A percentile compares a stretch with the other conserved stretches of the same genome.
These are phyloP conservation scores for Coccinonectria pachysandricola DNA, from an alignment of 2,329 filamentous ascomycete genomes.

Conservation along the genomic window DNA sequence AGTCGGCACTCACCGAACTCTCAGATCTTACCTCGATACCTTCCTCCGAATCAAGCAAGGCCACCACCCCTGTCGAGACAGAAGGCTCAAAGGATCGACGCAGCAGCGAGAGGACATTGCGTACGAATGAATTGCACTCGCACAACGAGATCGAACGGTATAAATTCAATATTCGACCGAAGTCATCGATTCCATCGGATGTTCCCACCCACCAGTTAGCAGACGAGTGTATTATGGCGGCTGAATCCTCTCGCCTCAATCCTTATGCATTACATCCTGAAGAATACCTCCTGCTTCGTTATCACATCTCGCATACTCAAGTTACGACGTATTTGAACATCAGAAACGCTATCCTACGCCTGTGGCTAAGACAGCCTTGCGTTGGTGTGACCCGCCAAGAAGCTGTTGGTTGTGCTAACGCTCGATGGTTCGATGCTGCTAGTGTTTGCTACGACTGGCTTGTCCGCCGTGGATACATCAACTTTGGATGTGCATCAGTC, in stretches of 20 bases:
- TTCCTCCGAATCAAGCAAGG: constrained; percentile 51
- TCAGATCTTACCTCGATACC: constrained; percentile 46
- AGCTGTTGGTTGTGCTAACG: constrained; percentile 81
- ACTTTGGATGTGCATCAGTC: constrained; percentile 81
- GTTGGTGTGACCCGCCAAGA: constrained; percentile 73
- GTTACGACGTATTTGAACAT: constrained; percentile 96
- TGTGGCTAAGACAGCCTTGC: constrained; percentile 83
- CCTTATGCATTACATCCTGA: constrained; percentile 79
- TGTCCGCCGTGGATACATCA: constrained; percentile 83
- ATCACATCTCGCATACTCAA: constrained; percentile 76
- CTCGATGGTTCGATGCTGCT: constrained; percentile 80
- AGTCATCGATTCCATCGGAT: constrained; percentile 72
- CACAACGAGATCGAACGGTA: constrained; percentile 24
- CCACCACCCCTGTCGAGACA: constrained; percentile 47
- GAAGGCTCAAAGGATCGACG: constrained; percentile 18
- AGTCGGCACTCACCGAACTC: constrained; percentile 40
- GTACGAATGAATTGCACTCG: too few relatives aligned
- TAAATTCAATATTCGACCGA: constrained; percentile 55
- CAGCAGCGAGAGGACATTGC: constrained; percentile 9
- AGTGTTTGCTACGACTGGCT: constrained; percentile 90
- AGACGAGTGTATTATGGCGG: constrained; percentile 81
- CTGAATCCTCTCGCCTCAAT: constrained; percentile 79
- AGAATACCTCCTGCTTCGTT: constrained; percentile 71
- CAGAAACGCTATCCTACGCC: constrained; percentile 79
- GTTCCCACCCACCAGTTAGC: constrained; percentile 70